These are phyloP conservation scores for Mikania micrantha DNA, from an alignment of 129 eudicot genomes.

Conservation along the genomic window DNA sequence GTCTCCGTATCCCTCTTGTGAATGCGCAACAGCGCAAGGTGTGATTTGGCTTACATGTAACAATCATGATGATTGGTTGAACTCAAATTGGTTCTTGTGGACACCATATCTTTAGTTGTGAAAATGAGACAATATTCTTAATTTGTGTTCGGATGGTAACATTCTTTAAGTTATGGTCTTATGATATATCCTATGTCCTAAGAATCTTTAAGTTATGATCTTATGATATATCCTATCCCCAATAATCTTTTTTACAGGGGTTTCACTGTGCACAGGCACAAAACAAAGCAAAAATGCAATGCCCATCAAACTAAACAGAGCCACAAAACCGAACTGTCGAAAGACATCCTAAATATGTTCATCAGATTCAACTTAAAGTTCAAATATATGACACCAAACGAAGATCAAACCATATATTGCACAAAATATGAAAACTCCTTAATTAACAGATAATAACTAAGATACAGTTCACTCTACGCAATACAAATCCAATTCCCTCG, in stretches of 20 bases:
- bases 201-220: not conserved
- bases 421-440: not conserved
- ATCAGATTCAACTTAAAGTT: not conserved
- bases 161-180: no score
- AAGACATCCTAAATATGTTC: not conserved
- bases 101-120: not conserved
- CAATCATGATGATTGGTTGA: not conserved
- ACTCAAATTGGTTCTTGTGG: not conserved
- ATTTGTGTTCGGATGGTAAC: no score
- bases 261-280: no score
- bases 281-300: not conserved
- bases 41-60: not conserved
- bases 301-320: not conserved
- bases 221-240: not conserved
- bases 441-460: not conserved
- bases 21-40: not conserved
- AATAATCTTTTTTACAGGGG: not conserved
- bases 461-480: not conserved
- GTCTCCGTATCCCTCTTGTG: not conserved
- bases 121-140: not conserved
- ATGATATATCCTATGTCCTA: no score
- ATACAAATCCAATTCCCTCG: not conserved
- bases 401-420: not conserved
- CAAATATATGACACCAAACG: not conserved
- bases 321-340: constrained; percentile 5